Evolutionary conservation across 805 yeast species (phyloP).

Genomic region (Yarrowia bubula): DNA sequence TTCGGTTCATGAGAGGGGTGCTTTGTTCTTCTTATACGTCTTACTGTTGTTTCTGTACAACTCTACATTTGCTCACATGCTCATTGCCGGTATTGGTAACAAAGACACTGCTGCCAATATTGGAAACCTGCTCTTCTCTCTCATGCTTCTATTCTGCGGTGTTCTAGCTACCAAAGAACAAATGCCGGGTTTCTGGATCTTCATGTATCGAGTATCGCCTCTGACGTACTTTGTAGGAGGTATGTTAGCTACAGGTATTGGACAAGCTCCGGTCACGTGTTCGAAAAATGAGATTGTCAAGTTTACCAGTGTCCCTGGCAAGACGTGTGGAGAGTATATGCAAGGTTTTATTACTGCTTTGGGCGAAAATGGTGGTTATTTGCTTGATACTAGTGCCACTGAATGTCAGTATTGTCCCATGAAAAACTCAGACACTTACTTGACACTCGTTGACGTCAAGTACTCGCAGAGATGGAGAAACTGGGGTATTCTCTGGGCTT

Average conservation of each 20-base stretch:
- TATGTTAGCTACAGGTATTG: slow-evolving; percentile 48
- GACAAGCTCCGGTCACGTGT: slow-evolving; percentile 50
- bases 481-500: slow-evolving; percentile 55
- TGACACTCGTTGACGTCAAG: slow-evolving; percentile 42
- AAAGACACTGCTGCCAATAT: slow-evolving; percentile 59
- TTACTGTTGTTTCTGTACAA: slow-evolving; percentile 48
- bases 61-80: slow-evolving; percentile 40
- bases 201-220: slow-evolving; percentile 69
- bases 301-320: slow-evolving; percentile 54
- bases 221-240: slow-evolving; percentile 64
- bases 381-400: slow-evolving; percentile 47
- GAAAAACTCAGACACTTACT: slow-evolving; percentile 57
- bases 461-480: slow-evolving; percentile 52
- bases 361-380: slow-evolving; percentile 47
- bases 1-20: slow-evolving; percentile 45
- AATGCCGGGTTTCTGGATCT: slow-evolving; percentile 80
- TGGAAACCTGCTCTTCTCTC: slow-evolving; percentile 51
- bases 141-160: slow-evolving; percentile 62
- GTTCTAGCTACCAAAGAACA: slow-evolving; percentile 52
- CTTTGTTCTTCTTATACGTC: slow-evolving; percentile 41
- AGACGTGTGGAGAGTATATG: slow-evolving; percentile 59
- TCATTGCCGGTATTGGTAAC: slow-evolving; percentile 44
- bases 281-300: slow-evolving; percentile 47
- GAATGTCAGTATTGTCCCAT: slow-evolving; percentile 63
- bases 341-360: slow-evolving; percentile 38